These are phyloP conservation scores for Scleroderma bovista DNA, from an alignment of 768 basidiomycete species.

Conservation along the genomic window DNA sequence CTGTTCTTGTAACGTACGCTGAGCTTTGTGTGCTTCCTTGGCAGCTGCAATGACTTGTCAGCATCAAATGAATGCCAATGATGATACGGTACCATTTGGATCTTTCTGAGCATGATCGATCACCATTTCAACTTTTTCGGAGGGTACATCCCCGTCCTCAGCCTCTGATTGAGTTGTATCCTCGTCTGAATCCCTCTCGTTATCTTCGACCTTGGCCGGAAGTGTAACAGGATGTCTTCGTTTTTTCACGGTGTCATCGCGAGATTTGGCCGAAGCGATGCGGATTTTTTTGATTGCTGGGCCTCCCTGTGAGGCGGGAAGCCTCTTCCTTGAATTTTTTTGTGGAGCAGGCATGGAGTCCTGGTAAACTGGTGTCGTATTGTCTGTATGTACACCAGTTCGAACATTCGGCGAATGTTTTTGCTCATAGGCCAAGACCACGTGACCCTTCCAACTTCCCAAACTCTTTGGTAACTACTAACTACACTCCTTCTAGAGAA, in stretches of 20 bases:
- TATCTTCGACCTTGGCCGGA: constrained; percentile 27
- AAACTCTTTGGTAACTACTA: too few relatives aligned
- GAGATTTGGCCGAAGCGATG: constrained; percentile 21
- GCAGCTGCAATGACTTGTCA: constrained; percentile 36
- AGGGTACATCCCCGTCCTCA: constrained; percentile 8
- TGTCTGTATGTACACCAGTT: too few relatives aligned
- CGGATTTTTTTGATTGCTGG: constrained; percentile 50
- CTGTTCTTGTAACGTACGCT: constrained; percentile 60
- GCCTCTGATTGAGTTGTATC: too few relatives aligned
- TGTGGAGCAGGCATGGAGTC: constrained; percentile 36
- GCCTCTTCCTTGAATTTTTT: constrained; percentile 47
- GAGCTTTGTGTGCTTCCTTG: constrained; percentile 66
- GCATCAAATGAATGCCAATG: constrained; percentile 3
- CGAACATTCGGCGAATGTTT: too few relatives aligned
- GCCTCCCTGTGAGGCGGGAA: constrained; percentile 41
- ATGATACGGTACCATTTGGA: constrained; percentile 44
- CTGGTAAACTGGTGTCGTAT: background rate
- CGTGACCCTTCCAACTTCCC: background rate
- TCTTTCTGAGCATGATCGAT: constrained; percentile 39
- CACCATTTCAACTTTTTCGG: constrained; percentile 26
- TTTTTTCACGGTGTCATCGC: constrained; percentile 40
- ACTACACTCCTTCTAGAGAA: too few relatives aligned
- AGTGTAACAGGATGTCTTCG: constrained; percentile 59
- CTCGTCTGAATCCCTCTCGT: constrained; percentile 25
- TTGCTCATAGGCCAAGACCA: background rate